Base-by-base conservation (phyloP, 2,329 filamentous ascomycete species). In the Phaeophleospora eucalypticola region DNA sequence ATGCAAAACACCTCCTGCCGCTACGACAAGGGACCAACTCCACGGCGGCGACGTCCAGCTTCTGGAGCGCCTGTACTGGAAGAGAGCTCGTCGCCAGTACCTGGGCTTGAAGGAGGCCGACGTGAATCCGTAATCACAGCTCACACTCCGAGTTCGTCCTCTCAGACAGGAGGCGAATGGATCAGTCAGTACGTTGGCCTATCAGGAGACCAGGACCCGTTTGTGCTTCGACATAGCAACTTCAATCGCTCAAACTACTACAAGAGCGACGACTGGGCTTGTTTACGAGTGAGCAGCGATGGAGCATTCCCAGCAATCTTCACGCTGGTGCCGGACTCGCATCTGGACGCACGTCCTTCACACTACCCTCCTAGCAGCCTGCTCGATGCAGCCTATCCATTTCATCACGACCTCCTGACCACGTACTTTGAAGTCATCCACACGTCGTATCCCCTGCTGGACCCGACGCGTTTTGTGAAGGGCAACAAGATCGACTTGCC, bases 341-440 rank as follows among this genome's bases (percentile, higher is more conserved):
- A 53, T n/a, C 43, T 55, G 12, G 45, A 52, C 12, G 41, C 48
- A n/a, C 45, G 53, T 21, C 50, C 51, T 15, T 14, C 46, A 20
- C 40, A 58, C 38, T 56, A 58, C 39, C 55, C 55, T 8, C 35
- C 48, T 14, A 54, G 51, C 37, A 41, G 43, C 19, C 17, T 58
- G 24, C 49, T 58, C 12, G 53, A 54, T 33, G 47, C 42, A 8
- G 55, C 50, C 16, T 56, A 56, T 38, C 55, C 55, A 12, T 41
- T 53, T 3, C 52, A 58, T 21, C 55, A 58, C 37, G 50, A 56
- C 16, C 41, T 58, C 4, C 24, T 58, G n/a, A 46, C 55, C 14
- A 46, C 52, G 3, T 58, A 58, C 43, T 58, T 58, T 19, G 55
- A 58, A 18, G 48, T 56, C 40, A 47, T 58, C 9, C 55, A 58